Base-by-base conservation (phyloP, 2,329 filamentous ascomycete species). In the Helotiales sp. region DNA sequence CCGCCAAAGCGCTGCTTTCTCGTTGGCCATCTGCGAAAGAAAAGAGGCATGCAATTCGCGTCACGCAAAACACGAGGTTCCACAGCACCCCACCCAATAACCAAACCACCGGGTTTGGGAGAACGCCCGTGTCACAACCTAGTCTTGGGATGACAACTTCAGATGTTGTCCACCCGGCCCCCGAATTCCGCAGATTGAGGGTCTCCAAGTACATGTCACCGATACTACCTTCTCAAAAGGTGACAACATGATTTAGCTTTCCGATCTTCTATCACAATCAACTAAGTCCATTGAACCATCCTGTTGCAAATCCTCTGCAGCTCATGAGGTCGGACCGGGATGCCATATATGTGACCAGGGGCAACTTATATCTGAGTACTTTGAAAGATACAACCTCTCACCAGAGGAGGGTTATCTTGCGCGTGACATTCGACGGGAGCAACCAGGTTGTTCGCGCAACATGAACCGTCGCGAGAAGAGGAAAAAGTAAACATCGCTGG, bases 61-160 rank as follows among this genome's bases (percentile, higher is more conserved):
- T 40, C 8, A 57, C 52, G 24, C 50, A 55, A 34, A 22, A 32
- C 28, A 32, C 32, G 20, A 15, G 30, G 52, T 57, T 37, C 24
- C 30, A 34, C 52, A 15, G 17, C 22, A 22, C 45, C 20, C 47
- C 47, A 30, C 47, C 52, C 52, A 37, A 40, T 22, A 22, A 57
- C 52, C 52, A 57, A 57, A 57, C 52, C n/a, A 24, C 40, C 52
- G 52, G 52, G 52, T 22, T 55, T 20, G 20, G 49, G 26, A 20
- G 5, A 34, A 55, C 50, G 28, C 50, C 50, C 30, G 50, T 55
- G 50, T 32, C 50, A 55, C 50, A 55, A 55, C 26, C 49, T 52
- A 28, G 28, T 55, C 50, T 34, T 32, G 50, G 30, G 49, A 52
- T 52, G 24, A 32, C 49, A 52, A 30, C 28, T n/a, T 52, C 50